Evolutionary conservation across 345 rosid species (phyloP), one percentile per base, ranked within the genome.

Genomic region (Lepidium sativum): DNA sequence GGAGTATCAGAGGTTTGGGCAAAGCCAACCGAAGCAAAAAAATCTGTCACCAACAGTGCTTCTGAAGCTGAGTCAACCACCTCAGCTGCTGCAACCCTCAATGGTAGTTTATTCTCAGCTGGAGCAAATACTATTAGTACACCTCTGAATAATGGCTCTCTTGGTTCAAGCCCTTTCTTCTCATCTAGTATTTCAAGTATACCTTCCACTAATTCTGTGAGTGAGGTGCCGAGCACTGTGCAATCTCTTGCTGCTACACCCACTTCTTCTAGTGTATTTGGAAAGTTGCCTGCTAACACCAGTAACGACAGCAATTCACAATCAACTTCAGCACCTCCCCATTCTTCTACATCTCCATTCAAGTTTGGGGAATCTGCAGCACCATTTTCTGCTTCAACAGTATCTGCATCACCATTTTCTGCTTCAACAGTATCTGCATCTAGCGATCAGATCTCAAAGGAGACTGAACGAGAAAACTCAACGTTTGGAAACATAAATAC

Each of bases 351-450:
- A 40, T 61, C 84, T 54, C 4, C 69, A 73, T 80, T 80, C 67
- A 79, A 78, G 32, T 69, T 82, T 53, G 83, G 79, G 23, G 73
- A 82, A 38, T n/a, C 85, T 63, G 53, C 57, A 21, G 70, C 67
- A 67, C 55, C 79, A 57, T 65, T 71, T 63, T 50, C 81, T 55
- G 63, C 41, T 44, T 74, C 56, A 56, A 70, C n/a, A n/a, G n/a
- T n/a, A n/a, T n/a, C n/a, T n/a, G n/a, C n/a, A n/a, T n/a, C n/a
- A n/a, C n/a, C n/a, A n/a, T n/a, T n/a, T 34, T 17, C 79, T 33
- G 49, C 92, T 41, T 88, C 81, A 47, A 51, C 75, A 16, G 63
- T 47, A 8, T 23, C 85, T 61, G 66, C 67, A 44, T 48, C 55
- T 59, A 66, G 68, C 63, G 66, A 33, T 15, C 53, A 35, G 57